Conservation (phyloP, 2,329 filamentous ascomycete genomes). For the Monosporascus sp. region DNA sequence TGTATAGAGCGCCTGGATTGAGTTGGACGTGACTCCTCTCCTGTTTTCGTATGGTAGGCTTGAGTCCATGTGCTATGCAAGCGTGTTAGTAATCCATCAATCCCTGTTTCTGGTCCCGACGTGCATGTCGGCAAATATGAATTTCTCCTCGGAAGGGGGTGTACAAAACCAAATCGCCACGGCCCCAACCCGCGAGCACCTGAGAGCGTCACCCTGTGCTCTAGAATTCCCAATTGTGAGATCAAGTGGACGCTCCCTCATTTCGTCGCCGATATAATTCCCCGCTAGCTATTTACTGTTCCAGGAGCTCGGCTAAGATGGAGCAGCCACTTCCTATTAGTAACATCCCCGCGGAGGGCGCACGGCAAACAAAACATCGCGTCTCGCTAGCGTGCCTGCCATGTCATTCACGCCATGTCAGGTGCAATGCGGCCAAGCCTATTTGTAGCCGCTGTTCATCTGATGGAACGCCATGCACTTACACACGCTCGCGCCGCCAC, state of each 20-base stretch:
- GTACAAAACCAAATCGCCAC: not conserved
- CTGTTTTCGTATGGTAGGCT: too few species aligned
- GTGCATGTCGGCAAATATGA: not conserved
- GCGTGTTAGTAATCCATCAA: too few species aligned
- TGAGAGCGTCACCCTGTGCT: not conserved
- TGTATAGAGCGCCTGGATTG: too few species aligned
- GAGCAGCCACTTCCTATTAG: not conserved
- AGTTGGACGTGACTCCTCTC: too few species aligned
- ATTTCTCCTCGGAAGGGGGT: not conserved
- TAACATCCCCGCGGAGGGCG: not conserved
- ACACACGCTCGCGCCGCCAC: not conserved
- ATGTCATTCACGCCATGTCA: not conserved
- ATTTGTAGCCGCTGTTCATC: not conserved
- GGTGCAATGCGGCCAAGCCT: not conserved
- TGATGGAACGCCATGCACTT: not conserved
- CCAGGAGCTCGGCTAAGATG: not conserved
- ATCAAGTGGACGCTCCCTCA: too few species aligned
- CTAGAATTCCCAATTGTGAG: too few species aligned
- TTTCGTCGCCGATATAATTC: too few species aligned
- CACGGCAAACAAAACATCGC: not conserved
- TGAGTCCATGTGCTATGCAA: too few species aligned
- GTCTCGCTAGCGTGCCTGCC: not conserved
- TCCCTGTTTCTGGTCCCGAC: not conserved
- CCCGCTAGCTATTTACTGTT: too few species aligned
- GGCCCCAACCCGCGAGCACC: not conserved